phyloP scores from a whole-genome alignment of 176 grass and related monocot species.

The Alloteropsis semialata region DNA sequence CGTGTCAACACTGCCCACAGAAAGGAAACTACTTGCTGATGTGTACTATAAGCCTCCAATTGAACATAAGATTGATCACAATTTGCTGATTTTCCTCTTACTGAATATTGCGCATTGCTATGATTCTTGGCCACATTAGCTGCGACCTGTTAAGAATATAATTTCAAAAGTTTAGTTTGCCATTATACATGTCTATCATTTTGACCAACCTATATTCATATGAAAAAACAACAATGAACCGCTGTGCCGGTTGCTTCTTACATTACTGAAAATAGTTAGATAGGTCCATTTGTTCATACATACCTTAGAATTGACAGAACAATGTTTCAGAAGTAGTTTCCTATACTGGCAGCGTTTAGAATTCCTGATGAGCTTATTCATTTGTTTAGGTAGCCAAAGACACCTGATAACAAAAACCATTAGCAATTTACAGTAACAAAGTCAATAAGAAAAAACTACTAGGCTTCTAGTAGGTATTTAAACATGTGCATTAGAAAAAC shows the following conservation, averaged over 20 bases:
- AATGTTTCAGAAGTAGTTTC: slow-evolving; percentile 60
- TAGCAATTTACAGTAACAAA: slow-evolving; percentile 13
- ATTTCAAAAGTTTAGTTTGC: slow-evolving; percentile 6
- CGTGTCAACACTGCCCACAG: slow-evolving; percentile 68
- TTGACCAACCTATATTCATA: not conserved
- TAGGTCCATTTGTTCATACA: not conserved
- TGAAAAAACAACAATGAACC: slow-evolving; percentile 5
- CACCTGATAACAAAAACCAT: slow-evolving; percentile 30
- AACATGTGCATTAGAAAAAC: not conserved
- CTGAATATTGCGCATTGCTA: not conserved
- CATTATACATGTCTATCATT: slow-evolving; percentile 3
- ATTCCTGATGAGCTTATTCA: slow-evolving; percentile 60
- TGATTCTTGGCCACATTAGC: not conserved
- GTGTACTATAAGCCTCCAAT: slow-evolving; percentile 58
- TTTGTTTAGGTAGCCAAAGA: slow-evolving; percentile 23
- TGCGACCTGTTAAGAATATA: slow-evolving; percentile 11
- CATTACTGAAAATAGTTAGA: slow-evolving; percentile 3
- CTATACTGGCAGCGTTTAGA: slow-evolving; percentile 58
- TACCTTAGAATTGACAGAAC: slow-evolving; percentile 40
- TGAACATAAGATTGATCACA: slow-evolving; percentile 33
- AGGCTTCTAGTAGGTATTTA: not conserved
- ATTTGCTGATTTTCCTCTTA: slow-evolving; percentile 15
- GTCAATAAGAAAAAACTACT: not conserved
- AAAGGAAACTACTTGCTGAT: slow-evolving; percentile 80
- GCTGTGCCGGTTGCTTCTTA: slow-evolving; percentile 11